Evolutionary conservation across 2,329 filamentous ascomycete species (phyloP).

Genomic region (Stenocarpella maydis): DNA sequence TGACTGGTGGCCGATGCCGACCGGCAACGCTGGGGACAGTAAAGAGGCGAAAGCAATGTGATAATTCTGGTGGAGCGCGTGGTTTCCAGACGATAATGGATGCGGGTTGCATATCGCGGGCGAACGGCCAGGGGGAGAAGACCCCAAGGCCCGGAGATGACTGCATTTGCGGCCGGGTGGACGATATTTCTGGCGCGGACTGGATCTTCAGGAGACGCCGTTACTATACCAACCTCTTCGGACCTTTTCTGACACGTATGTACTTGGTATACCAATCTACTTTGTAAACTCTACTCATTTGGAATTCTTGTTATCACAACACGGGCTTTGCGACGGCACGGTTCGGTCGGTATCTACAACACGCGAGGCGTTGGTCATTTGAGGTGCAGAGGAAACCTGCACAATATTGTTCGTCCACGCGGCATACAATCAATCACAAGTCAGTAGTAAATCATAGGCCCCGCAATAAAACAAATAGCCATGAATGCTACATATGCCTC

Average conservation of each 20-base stretch:
- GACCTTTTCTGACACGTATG: constrained; percentile 22
- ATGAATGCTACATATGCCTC: neutral
- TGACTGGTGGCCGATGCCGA: constrained; percentile 33
- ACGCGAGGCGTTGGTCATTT: neutral
- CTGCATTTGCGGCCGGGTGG: constrained; percentile 24
- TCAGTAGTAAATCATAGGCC: neutral
- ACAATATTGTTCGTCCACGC: neutral
- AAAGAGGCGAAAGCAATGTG: constrained; percentile 1
- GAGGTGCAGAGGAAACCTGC: neutral
- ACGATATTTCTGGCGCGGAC: constrained; percentile 13
- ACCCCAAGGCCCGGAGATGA: neutral
- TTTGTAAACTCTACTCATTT: constrained; percentile 9
- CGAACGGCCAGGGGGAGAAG: neutral
- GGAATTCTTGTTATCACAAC: neutral
- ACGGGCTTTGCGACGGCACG: neutral
- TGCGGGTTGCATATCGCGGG: constrained; percentile 8
- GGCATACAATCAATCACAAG: neutral
- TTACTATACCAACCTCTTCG: constrained; percentile 28
- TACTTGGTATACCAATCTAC: constrained; percentile 20
- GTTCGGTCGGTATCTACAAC: too few relatives aligned
- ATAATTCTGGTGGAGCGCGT: neutral
- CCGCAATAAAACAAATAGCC: neutral
- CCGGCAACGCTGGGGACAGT: neutral
- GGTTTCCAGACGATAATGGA: constrained; percentile 18
- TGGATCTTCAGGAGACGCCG: constrained; percentile 2